These are phyloP conservation scores for Lanmaoa pseudosensibilis DNA, from an alignment of 768 basidiomycete species.

Conservation along the genomic window DNA sequence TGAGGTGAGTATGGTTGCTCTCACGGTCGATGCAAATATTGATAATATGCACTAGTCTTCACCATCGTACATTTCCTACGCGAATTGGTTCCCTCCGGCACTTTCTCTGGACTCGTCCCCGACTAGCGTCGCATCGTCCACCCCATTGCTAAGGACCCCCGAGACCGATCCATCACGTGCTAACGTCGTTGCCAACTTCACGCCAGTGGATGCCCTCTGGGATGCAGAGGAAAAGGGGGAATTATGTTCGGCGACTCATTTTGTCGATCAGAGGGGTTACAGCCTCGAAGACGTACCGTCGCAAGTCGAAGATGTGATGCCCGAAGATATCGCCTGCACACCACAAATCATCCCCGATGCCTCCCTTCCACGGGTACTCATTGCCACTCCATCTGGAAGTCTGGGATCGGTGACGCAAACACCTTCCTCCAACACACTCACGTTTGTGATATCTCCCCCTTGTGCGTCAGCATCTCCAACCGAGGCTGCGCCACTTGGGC, in stretches of 20 bases:
- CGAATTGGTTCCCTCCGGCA: conserved; percentile 7
- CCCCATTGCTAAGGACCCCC: conserved; percentile 22
- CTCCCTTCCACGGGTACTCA: background rate
- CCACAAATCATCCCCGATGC: background rate
- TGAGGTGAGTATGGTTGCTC: conserved; percentile 12
- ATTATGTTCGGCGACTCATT: background rate
- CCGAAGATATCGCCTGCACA: conserved; percentile 24
- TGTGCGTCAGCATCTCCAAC: background rate
- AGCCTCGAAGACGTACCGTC: conserved; percentile 14
- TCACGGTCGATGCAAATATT: background rate
- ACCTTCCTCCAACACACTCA: background rate
- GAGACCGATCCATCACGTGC: background rate
- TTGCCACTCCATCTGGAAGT: background rate
- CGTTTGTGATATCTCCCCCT: background rate
- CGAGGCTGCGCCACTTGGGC: background rate
- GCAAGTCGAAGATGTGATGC: conserved; percentile 8
- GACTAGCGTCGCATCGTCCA: conserved; percentile 22
- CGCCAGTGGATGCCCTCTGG: background rate
- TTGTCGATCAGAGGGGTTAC: conserved; percentile 18
- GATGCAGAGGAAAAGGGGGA: background rate
- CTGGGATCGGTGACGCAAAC: background rate
- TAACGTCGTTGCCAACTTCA: background rate
- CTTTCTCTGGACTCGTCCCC: conserved; percentile 31
- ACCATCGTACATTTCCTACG: background rate
- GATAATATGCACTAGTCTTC: conserved; percentile 5